A percentile compares a stretch with the other conserved stretches of the same genome.
phyloP scores from a whole-genome alignment of 805 yeast species.

The Kregervanrija delftensis region DNA sequence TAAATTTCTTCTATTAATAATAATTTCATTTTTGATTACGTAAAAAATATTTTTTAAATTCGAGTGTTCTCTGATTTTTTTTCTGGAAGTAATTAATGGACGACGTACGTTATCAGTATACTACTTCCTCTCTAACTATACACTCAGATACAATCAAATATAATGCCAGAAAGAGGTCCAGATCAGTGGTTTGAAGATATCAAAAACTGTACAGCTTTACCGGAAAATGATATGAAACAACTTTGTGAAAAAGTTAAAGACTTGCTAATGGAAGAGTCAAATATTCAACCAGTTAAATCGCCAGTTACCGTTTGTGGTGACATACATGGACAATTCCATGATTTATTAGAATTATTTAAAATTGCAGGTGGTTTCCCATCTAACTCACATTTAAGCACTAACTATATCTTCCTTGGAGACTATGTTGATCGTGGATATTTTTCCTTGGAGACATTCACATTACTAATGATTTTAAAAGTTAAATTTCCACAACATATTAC shows the following conservation, averaged over 20 bases:
- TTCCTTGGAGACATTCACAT: constrained; percentile 86
- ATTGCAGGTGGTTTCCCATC: constrained; percentile 91
- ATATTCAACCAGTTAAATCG: constrained; percentile 86
- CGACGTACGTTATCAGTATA: too few species aligned
- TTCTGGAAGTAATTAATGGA: too few species aligned
- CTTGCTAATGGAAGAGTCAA: constrained; percentile 90
- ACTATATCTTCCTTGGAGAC: constrained; percentile 87
- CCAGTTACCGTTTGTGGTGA: constrained; percentile 97
- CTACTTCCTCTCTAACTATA: too few species aligned
- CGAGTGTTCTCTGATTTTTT: too few species aligned
- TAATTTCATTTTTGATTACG: too few species aligned
- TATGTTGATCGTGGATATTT: constrained; percentile 98
- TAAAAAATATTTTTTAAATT: too few species aligned
- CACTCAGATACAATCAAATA: too few species aligned
- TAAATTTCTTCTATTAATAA: too few species aligned
- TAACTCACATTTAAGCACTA: constrained; percentile 36
- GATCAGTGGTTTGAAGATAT: constrained; percentile 95
- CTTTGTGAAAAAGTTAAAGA: constrained; percentile 94
- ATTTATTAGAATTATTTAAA: constrained; percentile 80
- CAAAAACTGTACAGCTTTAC: constrained; percentile 79
- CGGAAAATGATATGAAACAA: constrained; percentile 93
- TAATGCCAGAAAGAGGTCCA: constrained; percentile 63
- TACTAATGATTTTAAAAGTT: constrained; percentile 88
- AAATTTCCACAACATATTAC: constrained; percentile 65
- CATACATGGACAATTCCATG: constrained; percentile 97